Conservation (phyloP, 179 eudicot genomes). For the Beta lomatogona region DNA sequence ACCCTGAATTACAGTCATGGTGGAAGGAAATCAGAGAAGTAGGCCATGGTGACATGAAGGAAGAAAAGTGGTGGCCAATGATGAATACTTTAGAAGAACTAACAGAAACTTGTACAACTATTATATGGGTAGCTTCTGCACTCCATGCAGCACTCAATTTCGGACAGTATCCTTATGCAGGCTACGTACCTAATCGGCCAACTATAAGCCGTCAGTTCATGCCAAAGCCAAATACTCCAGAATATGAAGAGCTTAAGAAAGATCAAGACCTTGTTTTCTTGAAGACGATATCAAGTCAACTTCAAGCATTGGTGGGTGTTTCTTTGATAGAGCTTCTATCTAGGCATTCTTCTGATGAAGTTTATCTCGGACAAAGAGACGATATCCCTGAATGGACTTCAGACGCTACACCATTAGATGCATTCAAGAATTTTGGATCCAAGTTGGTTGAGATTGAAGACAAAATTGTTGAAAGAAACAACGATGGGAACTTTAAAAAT, state of each 20-base stretch:
- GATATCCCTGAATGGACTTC: conserved; percentile 53
- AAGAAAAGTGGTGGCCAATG: conserved; percentile 70
- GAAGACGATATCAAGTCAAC: conserved; percentile 52
- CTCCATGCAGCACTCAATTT: conserved; percentile 78
- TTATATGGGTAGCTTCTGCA: conserved; percentile 84
- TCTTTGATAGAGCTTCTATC: conserved; percentile 66
- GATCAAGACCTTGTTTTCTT: conserved; percentile 51
- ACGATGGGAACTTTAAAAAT: conserved; percentile 43
- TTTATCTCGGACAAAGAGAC: conserved; percentile 67
- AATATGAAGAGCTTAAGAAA: conserved; percentile 49
- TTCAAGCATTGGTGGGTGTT: conserved; percentile 59
- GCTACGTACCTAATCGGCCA: conserved; percentile 68
- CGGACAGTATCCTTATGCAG: conserved; percentile 82
- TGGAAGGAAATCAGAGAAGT: conserved; percentile 64
- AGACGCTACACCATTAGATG: conserved; percentile 41
- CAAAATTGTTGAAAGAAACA: conserved; percentile 40
- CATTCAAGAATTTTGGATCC: conserved; percentile 50
- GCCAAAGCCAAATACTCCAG: conserved; percentile 55
- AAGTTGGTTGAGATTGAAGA: conserved; percentile 50
- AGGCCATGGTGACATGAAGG: conserved; percentile 78
- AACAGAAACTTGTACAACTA: conserved; percentile 48
- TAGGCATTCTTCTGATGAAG: conserved; percentile 69
- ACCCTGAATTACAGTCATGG: conserved; percentile 62
- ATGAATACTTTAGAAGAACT: conserved; percentile 56
- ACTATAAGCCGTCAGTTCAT: conserved; percentile 54